These are phyloP conservation scores for Dioscorea cayenensis DNA, from an alignment of 116 monocot species.

Conservation along the genomic window DNA sequence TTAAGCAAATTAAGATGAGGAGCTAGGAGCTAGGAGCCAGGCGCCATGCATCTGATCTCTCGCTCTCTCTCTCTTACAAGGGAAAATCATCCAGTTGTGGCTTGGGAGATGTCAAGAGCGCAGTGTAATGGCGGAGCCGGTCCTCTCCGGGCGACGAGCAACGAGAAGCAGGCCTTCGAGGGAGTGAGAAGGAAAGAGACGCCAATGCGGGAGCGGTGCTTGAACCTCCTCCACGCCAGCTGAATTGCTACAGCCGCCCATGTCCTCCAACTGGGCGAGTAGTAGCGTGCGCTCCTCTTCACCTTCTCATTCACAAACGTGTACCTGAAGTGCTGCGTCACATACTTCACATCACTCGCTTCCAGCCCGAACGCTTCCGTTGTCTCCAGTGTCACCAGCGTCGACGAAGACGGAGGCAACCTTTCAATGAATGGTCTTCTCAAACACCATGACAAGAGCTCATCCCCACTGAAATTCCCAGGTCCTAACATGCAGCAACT, in stretches of 20 bases:
- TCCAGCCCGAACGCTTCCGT: constrained; percentile 61
- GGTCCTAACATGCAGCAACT: constrained; percentile 88
- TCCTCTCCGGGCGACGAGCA: constrained; percentile 73
- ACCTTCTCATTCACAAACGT: constrained; percentile 80
- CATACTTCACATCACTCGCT: constrained; percentile 62
- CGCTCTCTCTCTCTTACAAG: background rate
- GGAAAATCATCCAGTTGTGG: constrained; percentile 47
- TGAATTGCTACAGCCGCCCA: constrained; percentile 87
- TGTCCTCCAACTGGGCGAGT: constrained; percentile 79
- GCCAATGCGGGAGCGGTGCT: constrained; percentile 60
- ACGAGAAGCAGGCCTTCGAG: constrained; percentile 60
- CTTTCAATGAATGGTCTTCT: constrained; percentile 53
- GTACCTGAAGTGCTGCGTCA: constrained; percentile 78
- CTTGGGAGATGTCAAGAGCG: constrained; percentile 72
- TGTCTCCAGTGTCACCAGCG: constrained; percentile 48
- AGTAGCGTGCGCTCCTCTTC: constrained; percentile 69
- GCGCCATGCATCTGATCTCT: no score
- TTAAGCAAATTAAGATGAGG: no score
- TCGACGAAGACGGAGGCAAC: constrained; percentile 56
- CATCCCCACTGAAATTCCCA: constrained; percentile 79
- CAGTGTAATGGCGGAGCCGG: constrained; percentile 66
- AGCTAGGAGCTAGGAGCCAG: no score
- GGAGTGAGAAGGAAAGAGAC: constrained; percentile 64
- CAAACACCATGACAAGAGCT: constrained; percentile 75
- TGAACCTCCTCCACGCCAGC: constrained; percentile 70